Evolutionary conservation across 257 asterid genomes (phyloP).

Genomic region (Catharanthus roseus): DNA sequence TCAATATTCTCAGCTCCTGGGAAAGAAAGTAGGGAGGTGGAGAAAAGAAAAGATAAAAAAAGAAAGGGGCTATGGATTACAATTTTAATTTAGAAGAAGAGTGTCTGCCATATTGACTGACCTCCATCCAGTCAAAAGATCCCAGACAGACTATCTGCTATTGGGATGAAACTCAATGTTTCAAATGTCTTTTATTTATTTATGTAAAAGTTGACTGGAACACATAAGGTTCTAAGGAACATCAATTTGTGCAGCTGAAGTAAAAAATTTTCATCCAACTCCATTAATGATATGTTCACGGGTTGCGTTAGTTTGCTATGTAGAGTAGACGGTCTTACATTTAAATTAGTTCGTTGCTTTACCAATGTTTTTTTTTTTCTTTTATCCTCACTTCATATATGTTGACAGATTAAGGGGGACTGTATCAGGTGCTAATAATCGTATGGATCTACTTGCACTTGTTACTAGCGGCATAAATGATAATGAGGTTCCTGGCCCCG

Average conservation of each 20-base stretch:
- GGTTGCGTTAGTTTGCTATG: not conserved
- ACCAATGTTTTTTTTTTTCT: not conserved
- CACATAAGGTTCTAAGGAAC: not conserved
- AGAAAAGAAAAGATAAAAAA: too few species aligned
- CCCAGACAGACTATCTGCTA: not conserved
- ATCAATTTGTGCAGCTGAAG: not conserved
- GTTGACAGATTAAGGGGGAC: constrained; percentile 80
- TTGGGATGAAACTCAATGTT: not conserved
- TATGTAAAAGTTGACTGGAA: too few species aligned
- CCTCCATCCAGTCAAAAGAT: not conserved
- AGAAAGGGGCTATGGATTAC: not conserved
- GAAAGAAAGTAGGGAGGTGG: not conserved
- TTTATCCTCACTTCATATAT: constrained; percentile 3
- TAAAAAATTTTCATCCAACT: not conserved
- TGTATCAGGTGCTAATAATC: constrained; percentile 70
- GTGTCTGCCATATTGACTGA: too few species aligned
- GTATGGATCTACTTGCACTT: constrained; percentile 78
- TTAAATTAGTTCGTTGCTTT: not conserved
- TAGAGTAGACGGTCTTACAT: not conserved
- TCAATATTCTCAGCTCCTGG: not conserved
- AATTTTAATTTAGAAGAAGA: not conserved
- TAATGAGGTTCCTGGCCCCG: constrained; percentile 52
- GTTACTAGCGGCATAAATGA: constrained; percentile 82
- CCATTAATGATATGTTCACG: not conserved
- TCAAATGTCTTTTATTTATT: too few species aligned